phyloP scores from a whole-genome alignment of 2,329 filamentous ascomycete species.

The Waltergamsia citrina region DNA sequence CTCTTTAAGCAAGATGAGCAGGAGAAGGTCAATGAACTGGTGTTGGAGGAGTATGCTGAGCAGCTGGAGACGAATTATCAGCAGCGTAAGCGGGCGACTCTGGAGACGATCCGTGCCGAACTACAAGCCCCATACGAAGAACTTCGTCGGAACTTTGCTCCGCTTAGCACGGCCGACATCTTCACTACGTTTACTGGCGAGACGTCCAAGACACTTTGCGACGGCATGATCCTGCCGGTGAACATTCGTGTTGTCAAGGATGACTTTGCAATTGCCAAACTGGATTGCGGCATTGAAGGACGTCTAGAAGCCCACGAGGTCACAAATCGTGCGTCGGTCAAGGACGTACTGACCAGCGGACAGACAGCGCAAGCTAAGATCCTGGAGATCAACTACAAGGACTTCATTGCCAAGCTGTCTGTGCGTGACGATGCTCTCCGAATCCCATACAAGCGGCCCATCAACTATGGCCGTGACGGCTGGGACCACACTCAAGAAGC shows the following conservation, averaged over 20 bases:
- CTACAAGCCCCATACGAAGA: conserved; percentile 91
- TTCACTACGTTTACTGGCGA: conserved; percentile 98
- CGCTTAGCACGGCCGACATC: conserved; percentile 64
- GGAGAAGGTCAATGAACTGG: conserved; percentile 91
- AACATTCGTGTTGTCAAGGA: conserved; percentile 82
- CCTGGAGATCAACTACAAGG: conserved; percentile 76
- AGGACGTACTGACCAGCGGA: conserved; percentile 64
- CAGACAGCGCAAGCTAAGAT: conserved; percentile 88
- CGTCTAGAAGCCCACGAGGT: conserved; percentile 77
- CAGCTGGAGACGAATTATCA: conserved; percentile 90
- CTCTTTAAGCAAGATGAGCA: conserved; percentile 92
- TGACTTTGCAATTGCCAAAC: conserved; percentile 85
- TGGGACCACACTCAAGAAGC: conserved; percentile 83
- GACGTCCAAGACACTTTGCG: conserved; percentile 70
- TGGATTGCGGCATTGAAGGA: conserved; percentile 92
- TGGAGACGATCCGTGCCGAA: conserved; percentile 93
- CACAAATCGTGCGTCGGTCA: conserved; percentile 61
- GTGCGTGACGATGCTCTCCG: conserved; percentile 74
- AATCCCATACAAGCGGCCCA: conserved; percentile 57
- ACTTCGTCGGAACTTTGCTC: conserved; percentile 69
- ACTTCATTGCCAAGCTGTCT: conserved; percentile 74
- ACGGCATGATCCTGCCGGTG: conserved; percentile 89
- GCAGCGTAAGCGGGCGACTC: conserved; percentile 87
- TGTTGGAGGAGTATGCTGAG: conserved; percentile 93
- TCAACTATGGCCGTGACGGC: conserved; percentile 66